Conservation (phyloP, 1,139 yeast species). For the Saccharomyces hybrid region DNA sequence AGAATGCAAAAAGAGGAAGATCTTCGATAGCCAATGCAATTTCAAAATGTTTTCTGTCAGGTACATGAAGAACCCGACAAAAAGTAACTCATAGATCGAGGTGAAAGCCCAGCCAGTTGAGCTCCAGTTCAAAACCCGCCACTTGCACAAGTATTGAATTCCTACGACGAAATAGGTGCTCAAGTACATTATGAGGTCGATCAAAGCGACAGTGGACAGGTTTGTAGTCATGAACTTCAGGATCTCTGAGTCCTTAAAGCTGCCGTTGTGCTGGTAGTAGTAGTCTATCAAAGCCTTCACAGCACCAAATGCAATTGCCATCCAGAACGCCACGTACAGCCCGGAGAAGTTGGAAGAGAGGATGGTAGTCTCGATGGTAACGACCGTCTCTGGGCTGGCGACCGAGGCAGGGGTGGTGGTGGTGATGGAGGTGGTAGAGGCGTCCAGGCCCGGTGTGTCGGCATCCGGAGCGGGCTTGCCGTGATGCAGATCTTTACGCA, state of each 20-base stretch:
- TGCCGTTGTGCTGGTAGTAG: constrained; percentile 30
- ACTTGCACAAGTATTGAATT: constrained; percentile 46
- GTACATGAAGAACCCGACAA: constrained; percentile 40
- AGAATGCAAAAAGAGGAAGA: constrained; percentile 74
- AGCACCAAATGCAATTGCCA: constrained; percentile 49
- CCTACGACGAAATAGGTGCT: constrained; percentile 49
- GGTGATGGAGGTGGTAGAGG: no score
- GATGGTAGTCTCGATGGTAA: constrained; percentile 8
- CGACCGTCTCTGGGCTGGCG: not conserved
- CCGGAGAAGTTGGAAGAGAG: constrained; percentile 43
- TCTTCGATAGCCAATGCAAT: constrained; percentile 83
- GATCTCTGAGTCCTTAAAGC: constrained; percentile 44
- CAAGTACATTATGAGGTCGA: constrained; percentile 65
- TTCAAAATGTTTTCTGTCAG: constrained; percentile 43
- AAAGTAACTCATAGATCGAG: constrained; percentile 46
- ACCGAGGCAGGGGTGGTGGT: not conserved
- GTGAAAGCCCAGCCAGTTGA: constrained; percentile 55
- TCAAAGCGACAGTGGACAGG: constrained; percentile 52
- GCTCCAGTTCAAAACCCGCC: constrained; percentile 47
- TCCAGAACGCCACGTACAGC: constrained; percentile 61
- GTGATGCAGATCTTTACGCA: constrained; percentile 5
- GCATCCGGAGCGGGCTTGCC: constrained; percentile 27
- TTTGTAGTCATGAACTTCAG: constrained; percentile 46
- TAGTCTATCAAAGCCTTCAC: constrained; percentile 43
- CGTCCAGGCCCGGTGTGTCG: no score